Conservation (phyloP, 148 eudicot genomes). For the Silene conica region DNA sequence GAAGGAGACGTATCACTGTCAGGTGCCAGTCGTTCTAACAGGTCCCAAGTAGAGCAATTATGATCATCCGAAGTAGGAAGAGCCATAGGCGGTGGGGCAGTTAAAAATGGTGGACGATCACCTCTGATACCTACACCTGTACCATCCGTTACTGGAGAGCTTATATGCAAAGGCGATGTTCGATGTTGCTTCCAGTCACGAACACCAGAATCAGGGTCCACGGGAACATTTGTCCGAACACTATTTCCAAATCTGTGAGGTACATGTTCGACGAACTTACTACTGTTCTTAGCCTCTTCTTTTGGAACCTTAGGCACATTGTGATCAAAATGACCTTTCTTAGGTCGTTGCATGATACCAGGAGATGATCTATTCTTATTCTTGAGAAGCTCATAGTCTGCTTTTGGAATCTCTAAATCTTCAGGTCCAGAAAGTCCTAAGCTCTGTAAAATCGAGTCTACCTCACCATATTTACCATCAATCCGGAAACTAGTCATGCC, state of each 20-base stretch:
- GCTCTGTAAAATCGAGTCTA: conserved; percentile 36
- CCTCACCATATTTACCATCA: conserved; percentile 54
- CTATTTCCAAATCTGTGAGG: conserved; percentile 19
- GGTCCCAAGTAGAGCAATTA: conserved; percentile 60
- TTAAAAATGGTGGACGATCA: conserved; percentile 50
- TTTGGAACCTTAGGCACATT: conserved; percentile 16
- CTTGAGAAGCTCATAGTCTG: conserved; percentile 51
- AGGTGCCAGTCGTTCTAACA: conserved; percentile 44
- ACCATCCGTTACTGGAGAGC: conserved; percentile 8
- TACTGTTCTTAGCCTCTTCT: conserved; percentile 3
- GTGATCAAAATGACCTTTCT: conserved; percentile 11
- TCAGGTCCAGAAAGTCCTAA: conserved; percentile 69
- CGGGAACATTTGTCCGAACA: conserved; percentile 17
- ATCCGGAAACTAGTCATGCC: conserved; percentile 43
- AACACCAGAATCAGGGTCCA: conserved; percentile 14
- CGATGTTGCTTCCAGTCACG: conserved; percentile 2
- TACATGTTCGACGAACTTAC: conserved; percentile 13
- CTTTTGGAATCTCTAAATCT: conserved; percentile 59
- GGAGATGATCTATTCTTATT: conserved; percentile 33
- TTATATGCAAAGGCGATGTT: conserved; percentile 4
- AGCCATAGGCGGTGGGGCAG: conserved; percentile 63
- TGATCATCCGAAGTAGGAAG: conserved; percentile 32
- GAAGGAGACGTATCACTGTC: conserved; percentile 24
- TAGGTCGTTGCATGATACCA: conserved; percentile 17
- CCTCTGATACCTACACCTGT: conserved; percentile 57